Conservation (phyloP, 176 grass and related monocot genomes). For the Tillandsia fasciculata region DNA sequence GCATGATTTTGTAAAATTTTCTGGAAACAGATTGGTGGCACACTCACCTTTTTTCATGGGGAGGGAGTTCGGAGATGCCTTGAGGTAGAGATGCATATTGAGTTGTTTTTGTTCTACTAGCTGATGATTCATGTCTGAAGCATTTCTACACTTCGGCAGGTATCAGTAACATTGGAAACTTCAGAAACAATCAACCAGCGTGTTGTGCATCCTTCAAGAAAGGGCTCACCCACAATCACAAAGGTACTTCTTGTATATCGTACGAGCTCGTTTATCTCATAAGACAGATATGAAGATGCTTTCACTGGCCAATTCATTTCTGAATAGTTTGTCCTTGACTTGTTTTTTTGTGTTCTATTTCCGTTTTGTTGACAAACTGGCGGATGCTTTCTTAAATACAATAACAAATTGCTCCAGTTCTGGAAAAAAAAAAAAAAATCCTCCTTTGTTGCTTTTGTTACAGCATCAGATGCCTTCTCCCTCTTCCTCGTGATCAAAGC, state of each 20-base stretch:
- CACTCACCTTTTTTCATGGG: constrained; percentile 82
- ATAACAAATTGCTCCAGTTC: too few species aligned
- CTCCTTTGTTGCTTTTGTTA: too few species aligned
- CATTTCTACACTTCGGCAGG: constrained; percentile 28
- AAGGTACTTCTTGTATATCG: constrained; percentile 42
- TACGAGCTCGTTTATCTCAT: neutral
- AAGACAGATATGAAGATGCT: neutral
- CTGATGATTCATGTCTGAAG: constrained; percentile 18
- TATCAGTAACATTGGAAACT: constrained; percentile 81
- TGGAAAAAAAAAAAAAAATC: too few species aligned
- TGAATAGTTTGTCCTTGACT: too few species aligned
- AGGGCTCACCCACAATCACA: constrained; percentile 70
- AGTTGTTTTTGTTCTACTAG: constrained; percentile 7
- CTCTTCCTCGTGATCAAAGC: too few species aligned
- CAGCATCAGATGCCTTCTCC: too few species aligned
- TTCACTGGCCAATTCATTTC: too few species aligned
- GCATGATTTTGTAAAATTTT: constrained; percentile 19
- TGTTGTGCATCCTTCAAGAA: constrained; percentile 92
- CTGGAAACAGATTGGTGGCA: constrained; percentile 68
- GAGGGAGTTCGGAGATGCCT: constrained; percentile 59
- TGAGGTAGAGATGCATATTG: constrained; percentile 49
- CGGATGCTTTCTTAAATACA: too few species aligned
- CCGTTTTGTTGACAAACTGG: too few species aligned
- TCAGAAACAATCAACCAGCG: constrained; percentile 79
- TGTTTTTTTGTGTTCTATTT: too few species aligned